Evolutionary conservation across 1,139 yeast genomes (phyloP), one percentile per base, ranked within the genome.

Genomic region (Lodderomyces metapsilosis): DNA sequence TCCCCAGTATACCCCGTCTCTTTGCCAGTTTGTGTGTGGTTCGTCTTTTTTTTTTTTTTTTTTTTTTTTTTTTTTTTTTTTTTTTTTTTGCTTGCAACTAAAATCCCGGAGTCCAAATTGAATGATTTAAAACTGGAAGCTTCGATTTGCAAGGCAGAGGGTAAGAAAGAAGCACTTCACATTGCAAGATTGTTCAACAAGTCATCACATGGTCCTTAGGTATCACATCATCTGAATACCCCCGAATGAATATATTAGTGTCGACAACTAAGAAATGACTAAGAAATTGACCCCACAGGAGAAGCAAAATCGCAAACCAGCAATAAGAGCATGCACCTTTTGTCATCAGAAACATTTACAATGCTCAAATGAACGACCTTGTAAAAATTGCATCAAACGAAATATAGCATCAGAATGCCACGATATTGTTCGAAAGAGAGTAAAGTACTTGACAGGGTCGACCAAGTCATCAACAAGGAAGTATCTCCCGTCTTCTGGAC

Each of bases 311-410:
- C 62, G 91, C 38, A 78, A 70, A 49, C 88, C 89, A 2, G 80
- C 84, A 2, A 65, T 78, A 15, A 69, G 84, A 37, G 92, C 91
- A 0, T 84, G 92, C 55, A 70, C 71, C 13, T 82, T 83, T 54
- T 84, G 91, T 56, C 88, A 84, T 55, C 64, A 71, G 27, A 84
- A 84, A 49, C 92, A 84, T 52, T 66, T 84, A 18, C 91, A 84
- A 51, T 84, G 91, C 56, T 62, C 70, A 20, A 62, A 71, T 48
- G 71, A 69, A 44, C 51, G 92, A 43, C 91, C 92, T 0, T 84
- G 91, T 54, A 74, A 71, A 49, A 84, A 84, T 56, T 84, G 92
- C 59, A 57, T 72, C 31, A 84, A 82, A 54, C 59, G 89, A 43
- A 76, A 79, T 24, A 57, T 78, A n/a, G 77, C 68, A 1, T 71